phyloP scores from a whole-genome alignment of 169 alveolate species.

The Eimeria necatrix region DNA sequence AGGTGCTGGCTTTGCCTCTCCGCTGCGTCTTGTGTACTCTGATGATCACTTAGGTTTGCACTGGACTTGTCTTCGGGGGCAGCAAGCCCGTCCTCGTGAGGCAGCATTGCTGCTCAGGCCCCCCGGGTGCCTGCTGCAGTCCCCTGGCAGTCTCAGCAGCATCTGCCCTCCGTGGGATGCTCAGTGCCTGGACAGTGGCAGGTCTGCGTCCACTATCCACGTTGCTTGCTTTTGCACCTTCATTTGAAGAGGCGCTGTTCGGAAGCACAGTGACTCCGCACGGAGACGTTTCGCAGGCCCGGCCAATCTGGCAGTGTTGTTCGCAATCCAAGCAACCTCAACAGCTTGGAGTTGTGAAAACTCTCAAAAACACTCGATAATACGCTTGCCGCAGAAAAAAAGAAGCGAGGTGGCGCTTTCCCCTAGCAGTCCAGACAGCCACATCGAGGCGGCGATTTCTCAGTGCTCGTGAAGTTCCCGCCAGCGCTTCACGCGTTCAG shows the following conservation, averaged over 20 bases:
- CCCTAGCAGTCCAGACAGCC: neutral
- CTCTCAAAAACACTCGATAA: neutral
- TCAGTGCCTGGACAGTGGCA: slow-evolving; percentile 50
- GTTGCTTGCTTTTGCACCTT: neutral
- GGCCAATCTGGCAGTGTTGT: neutral
- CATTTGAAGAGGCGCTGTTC: slow-evolving; percentile 29
- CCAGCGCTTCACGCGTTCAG: neutral
- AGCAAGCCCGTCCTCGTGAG: slow-evolving; percentile 65
- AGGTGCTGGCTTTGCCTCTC: neutral
- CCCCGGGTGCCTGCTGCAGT: slow-evolving; percentile 73
- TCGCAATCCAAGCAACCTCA: neutral
- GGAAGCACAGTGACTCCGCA: slow-evolving; percentile 20
- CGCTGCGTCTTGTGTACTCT: neutral
- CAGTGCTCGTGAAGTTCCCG: neutral
- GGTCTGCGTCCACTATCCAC: neutral
- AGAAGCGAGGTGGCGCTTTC: neutral
- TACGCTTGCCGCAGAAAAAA: neutral
- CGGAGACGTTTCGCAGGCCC: neutral
- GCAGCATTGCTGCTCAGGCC: slow-evolving; percentile 75
- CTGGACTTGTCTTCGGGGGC: slow-evolving; percentile 57
- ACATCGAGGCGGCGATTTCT: neutral
- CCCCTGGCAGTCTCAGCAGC: slow-evolving; percentile 52
- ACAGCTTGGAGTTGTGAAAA: neutral
- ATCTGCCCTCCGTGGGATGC: slow-evolving; percentile 9
- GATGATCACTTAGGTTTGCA: slow-evolving; percentile 12